Evolutionary conservation across 768 basidiomycete genomes (phyloP).

Genomic region (Rhodotorula kratochvilovae): DNA sequence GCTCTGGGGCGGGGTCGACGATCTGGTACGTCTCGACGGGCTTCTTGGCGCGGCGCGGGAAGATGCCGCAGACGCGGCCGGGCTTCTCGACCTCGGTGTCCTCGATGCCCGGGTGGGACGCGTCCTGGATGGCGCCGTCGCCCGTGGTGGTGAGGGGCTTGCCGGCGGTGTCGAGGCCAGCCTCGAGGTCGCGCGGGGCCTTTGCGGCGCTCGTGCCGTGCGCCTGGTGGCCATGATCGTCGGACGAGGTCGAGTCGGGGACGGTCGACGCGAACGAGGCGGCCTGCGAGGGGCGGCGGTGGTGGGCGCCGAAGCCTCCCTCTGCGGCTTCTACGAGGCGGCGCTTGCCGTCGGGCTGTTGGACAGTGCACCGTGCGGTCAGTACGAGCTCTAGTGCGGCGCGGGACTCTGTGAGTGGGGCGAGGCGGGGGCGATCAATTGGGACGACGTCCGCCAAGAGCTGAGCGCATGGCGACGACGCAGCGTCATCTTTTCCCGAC

Average conservation of each 20-base stretch:
- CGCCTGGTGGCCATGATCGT: neutral
- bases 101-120: conserved; percentile 3
- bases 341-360: conserved; percentile 31
- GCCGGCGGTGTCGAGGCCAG: conserved; percentile 1
- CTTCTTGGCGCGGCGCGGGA: conserved; percentile 1
- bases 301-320: neutral
- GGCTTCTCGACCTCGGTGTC: conserved; percentile 8
- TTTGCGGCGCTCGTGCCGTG: neutral
- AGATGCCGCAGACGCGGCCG: conserved; percentile 1
- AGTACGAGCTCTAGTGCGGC: neutral
- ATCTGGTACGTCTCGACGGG: neutral
- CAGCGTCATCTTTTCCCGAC: too few species aligned
- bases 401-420: neutral
- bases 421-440: neutral
- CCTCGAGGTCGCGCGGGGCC: conserved; percentile 14
- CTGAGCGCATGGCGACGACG: too few species aligned
- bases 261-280: conserved; percentile 37
- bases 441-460: too few species aligned
- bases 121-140: neutral
- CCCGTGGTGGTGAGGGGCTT: conserved; percentile 1
- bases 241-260: conserved; percentile 12
- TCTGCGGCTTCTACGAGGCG: conserved; percentile 2
- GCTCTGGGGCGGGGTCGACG: conserved; percentile 25
- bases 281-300: conserved; percentile 25
- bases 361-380: neutral